Percentiles rank a stretch among this genome's conserved stretches.
Conservation (phyloP, 208 protist species). For the Leishmania aethiopica region DNA sequence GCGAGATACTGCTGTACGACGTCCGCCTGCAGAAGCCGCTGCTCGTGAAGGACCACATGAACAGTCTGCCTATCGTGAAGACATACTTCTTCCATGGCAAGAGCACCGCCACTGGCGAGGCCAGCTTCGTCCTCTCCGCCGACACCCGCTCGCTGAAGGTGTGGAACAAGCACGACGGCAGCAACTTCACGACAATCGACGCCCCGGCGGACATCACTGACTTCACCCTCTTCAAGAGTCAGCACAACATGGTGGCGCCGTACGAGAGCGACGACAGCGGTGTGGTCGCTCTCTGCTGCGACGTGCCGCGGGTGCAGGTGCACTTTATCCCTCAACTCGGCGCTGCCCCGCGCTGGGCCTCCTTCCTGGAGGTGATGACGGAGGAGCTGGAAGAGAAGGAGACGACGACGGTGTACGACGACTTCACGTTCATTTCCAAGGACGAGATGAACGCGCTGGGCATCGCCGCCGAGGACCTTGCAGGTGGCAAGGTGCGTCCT, state of each 20-base stretch:
- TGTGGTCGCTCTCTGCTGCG: slow-evolving; percentile 91
- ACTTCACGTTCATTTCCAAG: slow-evolving; percentile 98
- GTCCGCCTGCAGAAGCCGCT: slow-evolving; percentile 84
- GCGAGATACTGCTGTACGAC: slow-evolving; percentile 89
- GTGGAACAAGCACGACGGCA: slow-evolving; percentile 91
- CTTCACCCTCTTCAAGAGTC: slow-evolving; percentile 80
- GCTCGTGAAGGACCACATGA: slow-evolving; percentile 96
- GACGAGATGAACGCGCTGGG: slow-evolving; percentile 93
- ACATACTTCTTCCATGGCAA: slow-evolving; percentile 91
- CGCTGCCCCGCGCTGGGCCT: slow-evolving; percentile 96
- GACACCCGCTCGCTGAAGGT: slow-evolving; percentile 94
- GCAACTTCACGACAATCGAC: slow-evolving; percentile 90
- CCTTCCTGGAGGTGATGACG: slow-evolving; percentile 97
- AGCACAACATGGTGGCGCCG: slow-evolving; percentile 83
- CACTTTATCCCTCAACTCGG: slow-evolving; percentile 97
- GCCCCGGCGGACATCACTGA: slow-evolving; percentile 83
- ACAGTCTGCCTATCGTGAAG: slow-evolving; percentile 93
- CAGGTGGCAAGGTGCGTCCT: slow-evolving; percentile 92
- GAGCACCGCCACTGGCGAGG: slow-evolving; percentile 77
- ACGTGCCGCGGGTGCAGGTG: slow-evolving; percentile 91
- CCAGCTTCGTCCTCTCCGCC: slow-evolving; percentile 74
- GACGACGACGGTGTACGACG: slow-evolving; percentile 92
- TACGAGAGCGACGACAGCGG: slow-evolving; percentile 86
- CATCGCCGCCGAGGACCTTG: slow-evolving; percentile 88
- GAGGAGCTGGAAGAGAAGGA: slow-evolving; percentile 93